Evolutionary conservation across 768 basidiomycete species (phyloP).

Genomic region (Lactarius akahatsu): DNA sequence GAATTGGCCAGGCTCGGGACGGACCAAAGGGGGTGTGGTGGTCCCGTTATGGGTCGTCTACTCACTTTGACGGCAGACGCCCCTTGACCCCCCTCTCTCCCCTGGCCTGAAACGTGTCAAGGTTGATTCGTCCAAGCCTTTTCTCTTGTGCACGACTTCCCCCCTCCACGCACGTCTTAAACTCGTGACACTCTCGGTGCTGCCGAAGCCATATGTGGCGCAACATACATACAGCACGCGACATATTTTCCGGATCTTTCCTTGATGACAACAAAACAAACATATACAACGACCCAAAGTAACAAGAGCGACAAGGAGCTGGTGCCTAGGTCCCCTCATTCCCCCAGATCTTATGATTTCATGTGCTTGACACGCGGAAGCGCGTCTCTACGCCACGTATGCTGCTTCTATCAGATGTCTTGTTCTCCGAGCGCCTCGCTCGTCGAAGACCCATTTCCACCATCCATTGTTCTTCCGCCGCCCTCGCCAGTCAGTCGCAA

Average conservation of each 20-base stretch:
- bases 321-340: constrained; percentile 8
- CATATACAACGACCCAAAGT: constrained; percentile 4
- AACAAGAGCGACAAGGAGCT: not conserved
- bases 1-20: not conserved
- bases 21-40: constrained; percentile 9
- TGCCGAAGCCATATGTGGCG: constrained; percentile 18
- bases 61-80: constrained; percentile 8
- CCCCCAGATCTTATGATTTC: constrained; percentile 21
- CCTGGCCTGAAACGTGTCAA: constrained; percentile 18
- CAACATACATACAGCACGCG: constrained; percentile 8
- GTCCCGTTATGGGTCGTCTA: constrained; percentile 7
- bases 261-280: constrained; percentile 20
- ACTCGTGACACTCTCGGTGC: constrained; percentile 8
- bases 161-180: constrained; percentile 2
- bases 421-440: constrained; percentile 26
- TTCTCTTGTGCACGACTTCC: not conserved
- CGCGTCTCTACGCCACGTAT: constrained; percentile 25
- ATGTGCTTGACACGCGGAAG: constrained; percentile 23
- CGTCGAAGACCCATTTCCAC: constrained; percentile 8
- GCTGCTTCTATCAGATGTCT: constrained; percentile 26
- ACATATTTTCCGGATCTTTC: constrained; percentile 26
- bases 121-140: not conserved
- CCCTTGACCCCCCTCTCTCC: constrained; percentile 2
- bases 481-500: constrained; percentile 5
- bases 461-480: not conserved